Percentiles rank a stretch among this genome's conserved stretches.
Evolutionary conservation across 192 early-diverging fungal genomes (phyloP).

Genomic region (Backusella tuberculispora): DNA sequence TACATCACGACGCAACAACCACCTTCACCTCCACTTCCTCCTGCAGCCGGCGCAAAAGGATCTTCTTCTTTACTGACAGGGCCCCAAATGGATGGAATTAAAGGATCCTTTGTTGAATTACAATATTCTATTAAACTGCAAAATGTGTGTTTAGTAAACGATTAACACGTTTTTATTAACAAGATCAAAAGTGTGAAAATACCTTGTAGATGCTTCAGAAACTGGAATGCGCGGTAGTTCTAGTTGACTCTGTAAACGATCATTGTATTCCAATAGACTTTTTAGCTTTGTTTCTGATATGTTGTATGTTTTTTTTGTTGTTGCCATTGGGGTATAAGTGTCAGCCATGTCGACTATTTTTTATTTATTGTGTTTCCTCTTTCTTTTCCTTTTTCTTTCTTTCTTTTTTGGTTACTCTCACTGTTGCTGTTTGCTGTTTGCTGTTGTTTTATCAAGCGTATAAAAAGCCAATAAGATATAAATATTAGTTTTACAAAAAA

Average conservation of each 20-base stretch:
- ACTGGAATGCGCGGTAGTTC: conserved; percentile 67
- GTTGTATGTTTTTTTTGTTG: conserved; percentile 25
- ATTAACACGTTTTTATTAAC: too few relatives aligned
- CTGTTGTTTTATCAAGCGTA: too few relatives aligned
- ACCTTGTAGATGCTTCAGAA: conserved; percentile 56
- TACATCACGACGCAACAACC: conserved; percentile 43
- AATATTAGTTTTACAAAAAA: too few relatives aligned
- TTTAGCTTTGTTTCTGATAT: conserved; percentile 62
- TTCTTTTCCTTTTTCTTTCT: background rate
- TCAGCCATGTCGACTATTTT: background rate
- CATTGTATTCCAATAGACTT: conserved; percentile 67
- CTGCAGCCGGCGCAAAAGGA: conserved; percentile 42
- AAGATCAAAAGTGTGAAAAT: background rate
- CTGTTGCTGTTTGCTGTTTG: background rate
- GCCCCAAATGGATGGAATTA: conserved; percentile 50
- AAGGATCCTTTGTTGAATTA: conserved; percentile 40
- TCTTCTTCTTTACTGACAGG: conserved; percentile 46
- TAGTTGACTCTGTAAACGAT: conserved; percentile 64
- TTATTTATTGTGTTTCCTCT: background rate
- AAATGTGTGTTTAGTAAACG: background rate
- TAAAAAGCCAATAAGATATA: too few relatives aligned
- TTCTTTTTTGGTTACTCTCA: background rate
- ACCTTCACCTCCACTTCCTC: conserved; percentile 22
- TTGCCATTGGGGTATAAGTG: conserved; percentile 6
- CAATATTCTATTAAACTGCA: conserved; percentile 45